Percentiles rank a stretch among this genome's conserved stretches.
phyloP scores from a whole-genome alignment of 495 filamentous ascomycete genomes.

The Letharia lupina region DNA sequence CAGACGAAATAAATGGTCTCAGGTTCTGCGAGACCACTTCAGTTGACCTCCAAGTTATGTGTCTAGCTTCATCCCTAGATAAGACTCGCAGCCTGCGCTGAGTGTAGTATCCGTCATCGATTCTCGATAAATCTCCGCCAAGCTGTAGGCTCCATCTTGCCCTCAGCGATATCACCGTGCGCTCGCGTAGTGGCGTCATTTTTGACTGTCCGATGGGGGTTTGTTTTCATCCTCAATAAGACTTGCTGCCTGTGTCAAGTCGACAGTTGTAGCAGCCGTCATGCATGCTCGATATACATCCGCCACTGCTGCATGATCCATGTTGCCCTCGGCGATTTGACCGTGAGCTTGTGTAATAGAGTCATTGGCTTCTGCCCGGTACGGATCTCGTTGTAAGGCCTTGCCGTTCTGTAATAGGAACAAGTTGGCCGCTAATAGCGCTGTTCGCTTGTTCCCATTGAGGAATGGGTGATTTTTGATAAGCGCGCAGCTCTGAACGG shows the following conservation, averaged over 20 bases:
- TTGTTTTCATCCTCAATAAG: no score
- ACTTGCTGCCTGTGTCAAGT: background rate
- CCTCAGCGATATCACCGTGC: no score
- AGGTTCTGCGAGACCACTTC: background rate
- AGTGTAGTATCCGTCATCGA: no score
- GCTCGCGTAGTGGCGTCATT: no score
- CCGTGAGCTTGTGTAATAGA: conserved; percentile 5
- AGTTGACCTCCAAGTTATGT: background rate
- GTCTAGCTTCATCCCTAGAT: conserved; percentile 1
- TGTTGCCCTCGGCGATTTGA: conserved; percentile 14
- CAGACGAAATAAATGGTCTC: no score
- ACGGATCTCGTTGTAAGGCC: conserved; percentile 21
- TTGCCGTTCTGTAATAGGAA: conserved; percentile 35
- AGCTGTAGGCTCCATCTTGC: no score
- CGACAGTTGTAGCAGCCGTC: conserved; percentile 2
- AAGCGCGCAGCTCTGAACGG: no score
- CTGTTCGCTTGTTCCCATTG: conserved; percentile 34
- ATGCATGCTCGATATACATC: conserved; percentile 13
- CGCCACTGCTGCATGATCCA: conserved; percentile 1
- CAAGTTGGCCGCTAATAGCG: conserved; percentile 31
- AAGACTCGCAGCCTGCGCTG: conserved; percentile 10
- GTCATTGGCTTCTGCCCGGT: conserved; percentile 16
- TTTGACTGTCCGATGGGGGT: no score
- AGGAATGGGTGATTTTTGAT: no score
- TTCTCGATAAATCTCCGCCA: no score